These are phyloP conservation scores for Toxicodendron radicans DNA, from an alignment of 345 rosid species.

Conservation along the genomic window DNA sequence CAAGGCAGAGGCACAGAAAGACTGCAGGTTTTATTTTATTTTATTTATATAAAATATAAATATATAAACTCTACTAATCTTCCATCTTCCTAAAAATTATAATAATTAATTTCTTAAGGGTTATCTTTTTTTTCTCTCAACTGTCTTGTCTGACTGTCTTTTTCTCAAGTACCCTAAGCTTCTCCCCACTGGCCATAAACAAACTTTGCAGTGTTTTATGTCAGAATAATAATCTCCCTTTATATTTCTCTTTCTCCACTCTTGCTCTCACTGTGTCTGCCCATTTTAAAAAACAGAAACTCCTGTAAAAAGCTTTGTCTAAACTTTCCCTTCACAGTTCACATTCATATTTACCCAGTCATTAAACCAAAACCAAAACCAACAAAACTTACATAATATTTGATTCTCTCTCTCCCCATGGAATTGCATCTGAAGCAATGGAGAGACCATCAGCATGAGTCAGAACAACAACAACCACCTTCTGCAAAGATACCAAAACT, in stretches of 20 bases:
- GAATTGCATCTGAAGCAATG: constrained; percentile 93
- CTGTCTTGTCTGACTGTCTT: constrained; percentile 74
- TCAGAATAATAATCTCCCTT: constrained; percentile 33
- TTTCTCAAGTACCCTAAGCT: constrained; percentile 51
- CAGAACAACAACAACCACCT: constrained; percentile 48
- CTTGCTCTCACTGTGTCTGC: constrained; percentile 30
- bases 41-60: too few species aligned
- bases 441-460: constrained; percentile 73
- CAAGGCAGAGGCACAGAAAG: constrained; percentile 41
- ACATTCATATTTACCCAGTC: constrained; percentile 21
- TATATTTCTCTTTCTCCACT: constrained; percentile 27
- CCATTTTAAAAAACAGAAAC: constrained; percentile 30
- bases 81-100: too few species aligned
- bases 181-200: constrained; percentile 46
- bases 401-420: constrained; percentile 51
- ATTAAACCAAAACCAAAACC: constrained; percentile 27
- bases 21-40: constrained; percentile 39
- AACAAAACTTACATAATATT: constrained; percentile 19
- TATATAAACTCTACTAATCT: neutral
- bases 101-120: neutral
- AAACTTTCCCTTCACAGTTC: constrained; percentile 36
- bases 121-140: constrained; percentile 25
- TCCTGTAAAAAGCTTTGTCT: constrained; percentile 31
- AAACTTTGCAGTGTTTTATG: constrained; percentile 55
- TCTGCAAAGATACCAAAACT: constrained; percentile 23